These are phyloP conservation scores for Paramarasmius palmivorus DNA, from an alignment of 1,284 basidiomycete genomes.

Conservation along the genomic window DNA sequence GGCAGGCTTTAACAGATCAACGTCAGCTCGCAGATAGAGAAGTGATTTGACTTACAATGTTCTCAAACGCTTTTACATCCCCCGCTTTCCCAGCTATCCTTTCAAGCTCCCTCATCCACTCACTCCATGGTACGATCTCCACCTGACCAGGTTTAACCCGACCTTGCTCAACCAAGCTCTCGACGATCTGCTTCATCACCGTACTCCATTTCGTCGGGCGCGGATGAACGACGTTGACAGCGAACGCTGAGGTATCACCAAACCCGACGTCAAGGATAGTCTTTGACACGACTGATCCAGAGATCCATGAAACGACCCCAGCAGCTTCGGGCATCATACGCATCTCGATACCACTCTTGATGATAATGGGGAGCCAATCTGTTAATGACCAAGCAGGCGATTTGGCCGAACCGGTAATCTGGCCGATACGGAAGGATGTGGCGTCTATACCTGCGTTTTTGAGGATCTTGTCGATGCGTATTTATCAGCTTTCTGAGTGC, in stretches of 20 bases:
- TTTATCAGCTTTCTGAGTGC: not conserved
- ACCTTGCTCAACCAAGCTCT: constrained; percentile 13
- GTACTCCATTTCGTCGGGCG: constrained; percentile 21
- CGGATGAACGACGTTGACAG: constrained; percentile 29
- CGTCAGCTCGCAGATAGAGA: not conserved
- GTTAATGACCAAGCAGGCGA: constrained; percentile 22
- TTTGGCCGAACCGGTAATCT: constrained; percentile 22
- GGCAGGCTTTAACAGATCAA: not conserved
- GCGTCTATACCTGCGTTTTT: constrained; percentile 12
- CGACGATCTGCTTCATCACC: constrained; percentile 22
- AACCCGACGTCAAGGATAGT: constrained; percentile 26
- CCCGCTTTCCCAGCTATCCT: constrained; percentile 2
- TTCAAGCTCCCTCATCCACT: constrained; percentile 25
- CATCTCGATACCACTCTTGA: constrained; percentile 20
- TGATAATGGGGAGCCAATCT: constrained; percentile 23
- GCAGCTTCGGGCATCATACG: constrained; percentile 17
- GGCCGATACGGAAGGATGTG: constrained; percentile 22
- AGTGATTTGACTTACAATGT: constrained; percentile 1
- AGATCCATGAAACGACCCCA: constrained; percentile 28
- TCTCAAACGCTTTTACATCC: constrained; percentile 1
- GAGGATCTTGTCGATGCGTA: constrained; percentile 7
- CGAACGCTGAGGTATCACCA: constrained; percentile 9
- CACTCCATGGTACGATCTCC: constrained; percentile 21
- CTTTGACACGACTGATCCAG: constrained; percentile 23
- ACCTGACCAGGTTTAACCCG: constrained; percentile 8